Base-by-base conservation (phyloP, 164 flowering plant species). In the Sedum album region DNA sequence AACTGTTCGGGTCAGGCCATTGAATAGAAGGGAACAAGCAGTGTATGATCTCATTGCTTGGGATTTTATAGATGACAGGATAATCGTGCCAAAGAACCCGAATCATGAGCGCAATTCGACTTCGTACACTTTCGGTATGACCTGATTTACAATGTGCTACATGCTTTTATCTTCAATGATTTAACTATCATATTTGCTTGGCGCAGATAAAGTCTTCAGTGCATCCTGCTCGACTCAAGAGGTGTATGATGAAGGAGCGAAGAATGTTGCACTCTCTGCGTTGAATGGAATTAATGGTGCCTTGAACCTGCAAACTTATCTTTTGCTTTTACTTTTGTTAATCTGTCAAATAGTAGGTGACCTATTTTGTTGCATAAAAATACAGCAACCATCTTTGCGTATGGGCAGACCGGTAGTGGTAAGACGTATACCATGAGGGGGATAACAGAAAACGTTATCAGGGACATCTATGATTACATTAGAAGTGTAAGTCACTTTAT, bases 401-500 rank as follows among this genome's bases (percentile, higher is more conserved):
- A 88, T 73, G 94, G 96, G 68, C 97, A 90, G 73, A 90, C 93
- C 55, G 82, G 93, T 68, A 91, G 97, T 78, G 97, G 97, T 20
- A 88, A 91, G 81, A 91, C 97, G 68, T 86, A 69, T 77, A 91
- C 95, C 68, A 91, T 91, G 97, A 86, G 85, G 76, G 97, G 93
- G 69, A 85, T 91, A 51, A 77, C 89, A 49, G 94, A 86, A 67
- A 74, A 78, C 77, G 91, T 84, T 63, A 71, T 89, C 26, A 82
- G 73, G 69, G 97, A 91, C 82, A 88, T 91, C 17, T 88, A 76
- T 71, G 80, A 84, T 44, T 82, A 82, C 76, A 89, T 91, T 38
- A 69, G 69, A 61, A 77, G 68, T 66, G 97, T 91, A 80, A 80
- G 88, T 63, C 68, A 7, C 35, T 25, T 1, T 31, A 66, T 26